Conservation (phyloP, 345 rosid species). For the Syzygium grande region DNA sequence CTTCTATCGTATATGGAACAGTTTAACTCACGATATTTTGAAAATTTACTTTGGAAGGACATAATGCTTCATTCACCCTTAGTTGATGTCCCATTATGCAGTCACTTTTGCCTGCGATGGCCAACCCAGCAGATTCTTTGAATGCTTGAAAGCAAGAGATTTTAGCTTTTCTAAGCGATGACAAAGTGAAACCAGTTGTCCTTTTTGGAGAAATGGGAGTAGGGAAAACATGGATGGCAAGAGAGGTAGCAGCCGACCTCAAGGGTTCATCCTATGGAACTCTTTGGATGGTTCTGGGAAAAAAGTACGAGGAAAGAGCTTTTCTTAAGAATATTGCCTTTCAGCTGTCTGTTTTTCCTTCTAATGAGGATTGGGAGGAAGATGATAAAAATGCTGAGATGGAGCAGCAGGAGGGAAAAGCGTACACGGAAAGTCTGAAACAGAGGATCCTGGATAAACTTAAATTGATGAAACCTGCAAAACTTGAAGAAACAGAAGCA, state of each 20-base stretch:
- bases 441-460: neutral
- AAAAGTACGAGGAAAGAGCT: neutral
- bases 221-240: slow-evolving; percentile 5
- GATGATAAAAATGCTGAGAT: neutral
- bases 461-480: neutral
- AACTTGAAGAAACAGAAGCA: fast-evolving
- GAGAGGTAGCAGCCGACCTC: neutral
- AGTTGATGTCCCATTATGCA: fast-evolving
- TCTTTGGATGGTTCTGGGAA: neutral
- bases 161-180: fast-evolving
- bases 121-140: neutral
- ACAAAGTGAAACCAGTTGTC: neutral
- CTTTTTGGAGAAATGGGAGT: slow-evolving; percentile 1
- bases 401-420: neutral
- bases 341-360: neutral
- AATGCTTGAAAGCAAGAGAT: neutral
- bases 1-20: fast-evolving
- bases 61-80: neutral
- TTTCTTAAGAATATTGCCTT: neutral
- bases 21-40: neutral
- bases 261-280: neutral
- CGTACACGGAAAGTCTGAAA: neutral
- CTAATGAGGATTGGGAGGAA: neutral
- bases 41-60: too few relatives aligned
- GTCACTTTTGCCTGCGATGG: fast-evolving